Evolutionary conservation across 495 filamentous ascomycete species (phyloP), one percentile per base, ranked within the genome.

Genomic region (Oidiodendron maius): DNA sequence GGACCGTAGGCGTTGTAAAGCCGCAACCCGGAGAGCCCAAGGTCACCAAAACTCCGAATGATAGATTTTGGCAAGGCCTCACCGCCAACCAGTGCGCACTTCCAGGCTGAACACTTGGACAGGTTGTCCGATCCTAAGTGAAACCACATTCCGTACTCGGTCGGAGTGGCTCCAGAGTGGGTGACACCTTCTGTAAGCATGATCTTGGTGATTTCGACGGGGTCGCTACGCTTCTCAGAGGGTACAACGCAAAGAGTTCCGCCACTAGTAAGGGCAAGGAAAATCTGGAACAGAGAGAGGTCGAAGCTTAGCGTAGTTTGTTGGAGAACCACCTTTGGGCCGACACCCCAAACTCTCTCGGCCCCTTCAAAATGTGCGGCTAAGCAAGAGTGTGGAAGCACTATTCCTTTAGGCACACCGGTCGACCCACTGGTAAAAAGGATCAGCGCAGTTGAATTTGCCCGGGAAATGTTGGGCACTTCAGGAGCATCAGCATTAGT

Each of bases 351-450:
- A 9, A 3, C 2, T 17, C 58, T 45, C 3, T 6, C n/a, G 3
- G 47, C 60, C 0, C 52, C 51, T 44, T 67, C 61, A 8, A 68
- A 48, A 3, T 67, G 48, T 21, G 67, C 61, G 1, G 43, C 10
- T 1, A 70, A 48, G 57, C 83, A 85, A 50, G 69, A 66, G 60
- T 97, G 91, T 4, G 84, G 87, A 50, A 96, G 66, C 24, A 90
- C 70, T 5, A 96, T 91, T 46, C 91, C 91, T 69, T 97, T 97
- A 6, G 91, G 91, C 46, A 84, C 75, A 6, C 91, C 91, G 0
- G 91, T 96, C 10, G 91, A 96, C 13, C 91, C 91, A 15, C 88
- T 95, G 12, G 91, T 96, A 70, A 96, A 97, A 70, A 96, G 96
- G 68, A 97, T 89, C 9, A 26, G 21, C 6, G 41, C 49, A 2